Conservation (phyloP, 2,329 filamentous ascomycete genomes). For the Aureobasidium musti region DNA sequence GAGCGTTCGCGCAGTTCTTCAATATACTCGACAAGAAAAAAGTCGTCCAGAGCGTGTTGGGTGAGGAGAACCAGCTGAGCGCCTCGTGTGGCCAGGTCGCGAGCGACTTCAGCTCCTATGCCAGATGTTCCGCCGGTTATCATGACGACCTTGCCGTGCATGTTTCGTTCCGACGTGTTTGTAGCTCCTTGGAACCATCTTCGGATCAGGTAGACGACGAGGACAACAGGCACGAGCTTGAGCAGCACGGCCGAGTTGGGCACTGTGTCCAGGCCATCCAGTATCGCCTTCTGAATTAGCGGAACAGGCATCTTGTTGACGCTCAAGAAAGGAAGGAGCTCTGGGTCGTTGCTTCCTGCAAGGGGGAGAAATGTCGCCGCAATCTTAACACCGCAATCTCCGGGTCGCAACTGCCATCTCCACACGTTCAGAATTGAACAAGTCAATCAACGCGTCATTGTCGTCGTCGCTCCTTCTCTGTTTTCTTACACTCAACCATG, state of each 20-base stretch:
- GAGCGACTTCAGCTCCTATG: slow-evolving; percentile 76
- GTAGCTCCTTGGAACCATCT: slow-evolving; percentile 72
- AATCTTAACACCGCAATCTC: slow-evolving; percentile 19
- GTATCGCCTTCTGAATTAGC: slow-evolving; percentile 56
- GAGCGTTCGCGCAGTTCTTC: slow-evolving; percentile 78
- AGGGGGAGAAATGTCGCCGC: neutral
- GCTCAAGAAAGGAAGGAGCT: neutral
- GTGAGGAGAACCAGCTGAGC: slow-evolving; percentile 91
- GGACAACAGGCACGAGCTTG: slow-evolving; percentile 55
- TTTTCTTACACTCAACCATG: slow-evolving; percentile 48
- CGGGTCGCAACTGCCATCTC: neutral
- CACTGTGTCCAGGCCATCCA: slow-evolving; percentile 57
- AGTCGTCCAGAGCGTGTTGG: slow-evolving; percentile 74
- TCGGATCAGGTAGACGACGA: slow-evolving; percentile 64
- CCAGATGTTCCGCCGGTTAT: slow-evolving; percentile 93
- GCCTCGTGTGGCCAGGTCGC: slow-evolving; percentile 74
- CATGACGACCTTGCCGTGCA: slow-evolving; percentile 93
- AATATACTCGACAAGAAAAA: slow-evolving; percentile 90
- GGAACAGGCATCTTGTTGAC: slow-evolving; percentile 59
- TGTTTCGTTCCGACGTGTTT: slow-evolving; percentile 75
- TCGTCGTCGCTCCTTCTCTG: slow-evolving; percentile 43
- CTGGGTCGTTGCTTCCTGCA: neutral
- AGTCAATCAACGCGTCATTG: slow-evolving; percentile 23
- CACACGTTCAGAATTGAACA: too few species aligned
- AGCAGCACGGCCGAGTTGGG: slow-evolving; percentile 44